Conservation (phyloP, 1,284 basidiomycete species). For the Gymnopus androsaceus region DNA sequence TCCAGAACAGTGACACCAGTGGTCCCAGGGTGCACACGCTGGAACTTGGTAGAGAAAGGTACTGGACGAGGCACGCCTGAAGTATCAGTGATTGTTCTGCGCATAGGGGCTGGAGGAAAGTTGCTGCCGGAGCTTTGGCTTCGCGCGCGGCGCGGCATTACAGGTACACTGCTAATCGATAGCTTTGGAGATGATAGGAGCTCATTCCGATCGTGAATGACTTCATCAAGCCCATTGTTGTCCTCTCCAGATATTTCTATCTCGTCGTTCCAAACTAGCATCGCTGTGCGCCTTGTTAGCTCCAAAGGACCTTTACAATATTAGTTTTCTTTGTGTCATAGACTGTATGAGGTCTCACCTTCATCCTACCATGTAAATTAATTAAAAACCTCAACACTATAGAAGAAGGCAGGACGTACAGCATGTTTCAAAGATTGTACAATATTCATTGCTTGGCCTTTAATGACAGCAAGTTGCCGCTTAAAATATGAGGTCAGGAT, state of each 20-base stretch:
- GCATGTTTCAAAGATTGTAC: slow-evolving; percentile 77
- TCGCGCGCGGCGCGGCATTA: slow-evolving; percentile 56
- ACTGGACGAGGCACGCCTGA: slow-evolving; percentile 69
- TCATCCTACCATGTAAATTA: slow-evolving; percentile 48
- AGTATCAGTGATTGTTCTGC: slow-evolving; percentile 62
- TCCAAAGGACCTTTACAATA: slow-evolving; percentile 68
- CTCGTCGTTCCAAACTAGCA: slow-evolving; percentile 83
- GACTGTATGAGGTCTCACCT: slow-evolving; percentile 40
- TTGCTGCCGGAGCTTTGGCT: slow-evolving; percentile 63
- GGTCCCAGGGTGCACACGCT: slow-evolving; percentile 77
- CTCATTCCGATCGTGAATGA: slow-evolving; percentile 31
- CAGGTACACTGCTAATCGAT: slow-evolving; percentile 64
- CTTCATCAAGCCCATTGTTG: slow-evolving; percentile 36
- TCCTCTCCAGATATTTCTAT: slow-evolving; percentile 72
- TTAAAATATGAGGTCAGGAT: slow-evolving; percentile 30
- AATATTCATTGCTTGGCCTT: slow-evolving; percentile 92
- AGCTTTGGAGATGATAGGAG: slow-evolving; percentile 51
- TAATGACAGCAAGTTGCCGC: slow-evolving; percentile 87
- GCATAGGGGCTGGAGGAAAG: slow-evolving; percentile 75
- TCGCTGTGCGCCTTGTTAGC: slow-evolving; percentile 75
- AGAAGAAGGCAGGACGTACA: slow-evolving; percentile 44
- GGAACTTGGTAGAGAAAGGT: slow-evolving; percentile 77
- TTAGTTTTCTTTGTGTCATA: not conserved
- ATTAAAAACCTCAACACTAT: slow-evolving; percentile 7
- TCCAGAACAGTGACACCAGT: slow-evolving; percentile 81